Evolutionary conservation across 768 basidiomycete species (phyloP).

Genomic region (Hypholoma sublateritium): DNA sequence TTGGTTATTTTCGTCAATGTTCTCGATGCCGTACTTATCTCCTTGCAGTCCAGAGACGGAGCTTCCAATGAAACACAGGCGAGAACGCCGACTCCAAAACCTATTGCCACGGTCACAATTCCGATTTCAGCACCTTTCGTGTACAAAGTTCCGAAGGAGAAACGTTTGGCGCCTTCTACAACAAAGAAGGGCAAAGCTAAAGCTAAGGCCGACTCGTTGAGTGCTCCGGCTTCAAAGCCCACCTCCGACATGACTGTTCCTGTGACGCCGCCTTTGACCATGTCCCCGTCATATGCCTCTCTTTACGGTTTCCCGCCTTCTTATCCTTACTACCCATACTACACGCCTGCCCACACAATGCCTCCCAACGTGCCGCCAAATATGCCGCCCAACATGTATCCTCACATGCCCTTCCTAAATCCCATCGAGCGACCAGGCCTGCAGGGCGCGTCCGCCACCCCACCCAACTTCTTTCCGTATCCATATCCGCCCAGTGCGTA

Average conservation of each 20-base stretch:
- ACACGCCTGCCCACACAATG: conserved; percentile 35
- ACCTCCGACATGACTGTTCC: conserved; percentile 1
- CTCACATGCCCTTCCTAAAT: conserved; percentile 12
- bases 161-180: not conserved
- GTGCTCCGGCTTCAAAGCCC: not conserved
- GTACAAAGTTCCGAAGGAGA: not conserved
- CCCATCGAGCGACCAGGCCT: not conserved
- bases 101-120: too few relatives aligned
- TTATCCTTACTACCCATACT: conserved; percentile 33
- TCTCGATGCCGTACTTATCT: too few relatives aligned
- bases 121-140: too few relatives aligned
- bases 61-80: too few relatives aligned
- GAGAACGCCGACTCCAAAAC: too few relatives aligned
- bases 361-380: too few relatives aligned
- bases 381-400: conserved; percentile 14
- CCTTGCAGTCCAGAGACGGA: too few relatives aligned
- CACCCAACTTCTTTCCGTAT: conserved; percentile 16
- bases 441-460: not conserved
- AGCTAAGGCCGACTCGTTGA: too few relatives aligned
- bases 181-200: conserved; percentile 5
- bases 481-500: conserved; percentile 15
- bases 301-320: conserved; percentile 15
- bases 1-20: too few relatives aligned
- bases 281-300: not conserved
- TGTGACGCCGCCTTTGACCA: conserved; percentile 1